Evolutionary conservation across 2,329 filamentous ascomycete species (phyloP), one percentile per base, ranked within the genome.

Genomic region (Akanthomyces muscarius): DNA sequence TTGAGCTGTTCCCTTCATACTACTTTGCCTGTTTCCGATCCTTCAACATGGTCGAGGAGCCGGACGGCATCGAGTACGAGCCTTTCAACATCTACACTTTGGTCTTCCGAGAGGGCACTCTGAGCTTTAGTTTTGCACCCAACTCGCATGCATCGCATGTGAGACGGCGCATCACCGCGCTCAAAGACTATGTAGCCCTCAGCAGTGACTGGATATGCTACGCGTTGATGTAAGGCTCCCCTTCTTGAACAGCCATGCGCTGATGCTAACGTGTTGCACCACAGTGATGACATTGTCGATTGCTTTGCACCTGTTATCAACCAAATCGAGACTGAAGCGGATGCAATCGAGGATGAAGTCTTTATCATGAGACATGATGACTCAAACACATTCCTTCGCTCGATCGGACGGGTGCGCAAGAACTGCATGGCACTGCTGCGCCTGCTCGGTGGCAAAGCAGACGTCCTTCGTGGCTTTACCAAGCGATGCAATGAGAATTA

Each of bases 121-220:
- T 99, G 58, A 97, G 93, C 70, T 98, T 99, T 80, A 96, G 92
- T 67, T 98, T 97, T 74, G 87, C 86, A 54, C 89, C 89, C 16
- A 97, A 96, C 71, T 86, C 88, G 2, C 95, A 99, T 74, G 91
- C 93, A 14, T 84, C 89, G 50, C 91, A 95, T 67, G 95, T 99
- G 30, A 88, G 94, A 68, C 92, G 90, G 80, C 88, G 95, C 75
- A 98, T 99, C 70, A 89, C 91, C 28, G 90, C 92, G 69, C 82
- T 99, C 62, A 94, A 96, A 72, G 95, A 99, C 72, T 98, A 97
- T 72, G 90, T 98, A 70, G 89, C 93, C 65, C 83, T 99, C 45
- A 96, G 92, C 73, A 93, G 92, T 69, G 95, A 99, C 77, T 99
- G 96, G 94, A 96, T 98, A 69, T 99, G 95, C 80, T 99, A 99